A percentile compares a stretch with the other conserved stretches of the same genome.
Conservation (phyloP, 495 filamentous ascomycete genomes). For the Acidomyces sp. region DNA sequence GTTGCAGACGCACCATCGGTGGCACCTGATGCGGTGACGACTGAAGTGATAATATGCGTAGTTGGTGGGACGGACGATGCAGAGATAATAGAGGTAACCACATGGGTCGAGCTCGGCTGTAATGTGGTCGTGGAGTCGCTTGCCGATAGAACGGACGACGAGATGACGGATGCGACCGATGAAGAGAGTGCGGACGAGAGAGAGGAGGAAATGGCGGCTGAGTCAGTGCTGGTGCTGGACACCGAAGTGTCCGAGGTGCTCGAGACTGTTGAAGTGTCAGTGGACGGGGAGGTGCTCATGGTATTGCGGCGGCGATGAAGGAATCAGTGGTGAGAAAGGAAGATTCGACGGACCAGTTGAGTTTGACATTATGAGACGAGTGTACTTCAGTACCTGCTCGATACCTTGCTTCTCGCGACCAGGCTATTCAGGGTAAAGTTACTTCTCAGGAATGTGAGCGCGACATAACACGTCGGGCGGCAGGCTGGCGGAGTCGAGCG, state of each 20-base stretch:
- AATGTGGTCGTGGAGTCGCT: slow-evolving; percentile 9
- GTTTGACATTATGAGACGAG: slow-evolving; percentile 1
- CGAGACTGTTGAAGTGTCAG: neutral
- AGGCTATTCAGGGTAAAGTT: too few species aligned
- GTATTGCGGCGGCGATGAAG: neutral
- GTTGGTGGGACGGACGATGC: slow-evolving; percentile 23
- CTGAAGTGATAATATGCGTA: slow-evolving; percentile 25
- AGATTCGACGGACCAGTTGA: neutral
- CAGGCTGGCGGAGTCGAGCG: too few species aligned
- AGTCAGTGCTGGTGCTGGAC: neutral
- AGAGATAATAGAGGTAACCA: slow-evolving; percentile 18
- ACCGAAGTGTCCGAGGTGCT: too few species aligned
- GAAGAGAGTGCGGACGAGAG: slow-evolving; percentile 3
- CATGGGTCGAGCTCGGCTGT: slow-evolving; percentile 8
- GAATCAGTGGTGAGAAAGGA: neutral
- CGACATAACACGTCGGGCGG: too few species aligned
- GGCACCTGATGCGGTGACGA: slow-evolving; percentile 20
- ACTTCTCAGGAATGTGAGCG: too few species aligned
- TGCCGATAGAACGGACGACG: neutral
- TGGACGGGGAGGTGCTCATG: slow-evolving; percentile 1
- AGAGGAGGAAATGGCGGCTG: slow-evolving; percentile 5
- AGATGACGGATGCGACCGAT: slow-evolving; percentile 1
- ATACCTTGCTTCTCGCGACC: too few species aligned
- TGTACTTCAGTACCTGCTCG: too few species aligned
- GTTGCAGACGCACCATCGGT: slow-evolving; percentile 17